phyloP scores from a whole-genome alignment of 306 rosid genomes.

The Rosa persica region DNA sequence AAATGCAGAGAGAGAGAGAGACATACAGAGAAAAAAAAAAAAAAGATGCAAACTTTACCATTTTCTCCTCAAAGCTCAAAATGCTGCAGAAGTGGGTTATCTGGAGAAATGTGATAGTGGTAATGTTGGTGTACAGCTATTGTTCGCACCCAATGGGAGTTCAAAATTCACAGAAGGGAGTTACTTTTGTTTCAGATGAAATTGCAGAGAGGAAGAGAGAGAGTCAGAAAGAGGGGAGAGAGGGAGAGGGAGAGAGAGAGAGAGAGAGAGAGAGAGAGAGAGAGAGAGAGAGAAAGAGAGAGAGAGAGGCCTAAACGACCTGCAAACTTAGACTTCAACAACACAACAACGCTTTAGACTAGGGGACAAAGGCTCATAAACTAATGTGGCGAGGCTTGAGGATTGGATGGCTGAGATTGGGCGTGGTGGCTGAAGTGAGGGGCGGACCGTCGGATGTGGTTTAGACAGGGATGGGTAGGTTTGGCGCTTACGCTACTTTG shows the following conservation, averaged over 20 bases:
- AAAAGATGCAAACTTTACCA: constrained; percentile 8
- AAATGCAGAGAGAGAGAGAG: neutral
- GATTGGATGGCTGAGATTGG: constrained; percentile 51
- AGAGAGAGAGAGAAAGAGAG: constrained; percentile 15
- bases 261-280: constrained; percentile 24
- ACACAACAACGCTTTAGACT: constrained; percentile 47
- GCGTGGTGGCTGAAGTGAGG: constrained; percentile 45
- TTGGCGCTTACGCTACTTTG: constrained; percentile 90
- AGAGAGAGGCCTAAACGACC: constrained; percentile 45
- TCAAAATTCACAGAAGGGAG: neutral
- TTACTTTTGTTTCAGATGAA: constrained; percentile 16
- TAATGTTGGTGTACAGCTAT: neutral
- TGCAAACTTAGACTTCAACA: constrained; percentile 55
- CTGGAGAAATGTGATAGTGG: constrained; percentile 20
- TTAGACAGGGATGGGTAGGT: constrained; percentile 51
- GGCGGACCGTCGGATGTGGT: constrained; percentile 42
- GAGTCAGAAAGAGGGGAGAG: too few species aligned
- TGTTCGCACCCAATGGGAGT: neutral
- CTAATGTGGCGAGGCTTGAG: constrained; percentile 25
- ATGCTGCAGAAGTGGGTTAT: constrained; percentile 20
- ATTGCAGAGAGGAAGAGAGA: constrained; percentile 7
- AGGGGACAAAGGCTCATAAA: constrained; percentile 43
- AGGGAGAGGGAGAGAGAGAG: constrained; percentile 19
- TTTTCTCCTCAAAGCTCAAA: constrained; percentile 20
- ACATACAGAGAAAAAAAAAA: neutral